A percentile compares a stretch with the other conserved stretches of the same genome.
Evolutionary conservation across 306 rosid genomes (phyloP).

Genomic region (Sicyos baderoa): DNA sequence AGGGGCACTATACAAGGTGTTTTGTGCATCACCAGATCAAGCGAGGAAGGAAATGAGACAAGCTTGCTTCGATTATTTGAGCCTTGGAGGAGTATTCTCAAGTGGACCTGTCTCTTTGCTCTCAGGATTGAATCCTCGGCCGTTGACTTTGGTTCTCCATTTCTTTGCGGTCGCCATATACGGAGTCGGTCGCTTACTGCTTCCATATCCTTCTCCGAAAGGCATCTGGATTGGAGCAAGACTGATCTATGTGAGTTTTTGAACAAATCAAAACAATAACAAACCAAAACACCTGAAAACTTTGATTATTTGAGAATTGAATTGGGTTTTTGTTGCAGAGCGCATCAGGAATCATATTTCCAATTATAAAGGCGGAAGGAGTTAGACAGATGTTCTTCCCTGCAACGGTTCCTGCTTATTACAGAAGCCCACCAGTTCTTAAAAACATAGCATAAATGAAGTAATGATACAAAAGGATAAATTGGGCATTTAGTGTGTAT

Average conservation of each 20-base stretch:
- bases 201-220: conserved; percentile 54
- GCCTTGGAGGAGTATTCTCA: conserved; percentile 84
- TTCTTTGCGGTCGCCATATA: conserved; percentile 59
- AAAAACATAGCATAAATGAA: background rate
- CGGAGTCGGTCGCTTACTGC: conserved; percentile 51
- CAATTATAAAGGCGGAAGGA: conserved; percentile 93
- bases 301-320: background rate
- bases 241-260: conserved; percentile 46
- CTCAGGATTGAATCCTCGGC: conserved; percentile 66
- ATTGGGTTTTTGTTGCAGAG: conserved; percentile 38
- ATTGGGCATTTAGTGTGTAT: background rate
- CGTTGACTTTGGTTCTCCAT: conserved; percentile 50
- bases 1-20: conserved; percentile 89
- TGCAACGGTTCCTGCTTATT: conserved; percentile 69
- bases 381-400: conserved; percentile 94
- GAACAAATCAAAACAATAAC: background rate
- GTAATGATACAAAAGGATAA: background rate
- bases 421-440: conserved; percentile 48
- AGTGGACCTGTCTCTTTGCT: conserved; percentile 75
- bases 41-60: conserved; percentile 97
- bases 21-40: conserved; percentile 80
- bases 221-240: conserved; percentile 50
- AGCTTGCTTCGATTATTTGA: conserved; percentile 91
- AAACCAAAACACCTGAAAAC: background rate
- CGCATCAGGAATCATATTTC: conserved; percentile 83